Conservation (phyloP, 1,139 yeast species). For the Hansenula lynferdii region DNA sequence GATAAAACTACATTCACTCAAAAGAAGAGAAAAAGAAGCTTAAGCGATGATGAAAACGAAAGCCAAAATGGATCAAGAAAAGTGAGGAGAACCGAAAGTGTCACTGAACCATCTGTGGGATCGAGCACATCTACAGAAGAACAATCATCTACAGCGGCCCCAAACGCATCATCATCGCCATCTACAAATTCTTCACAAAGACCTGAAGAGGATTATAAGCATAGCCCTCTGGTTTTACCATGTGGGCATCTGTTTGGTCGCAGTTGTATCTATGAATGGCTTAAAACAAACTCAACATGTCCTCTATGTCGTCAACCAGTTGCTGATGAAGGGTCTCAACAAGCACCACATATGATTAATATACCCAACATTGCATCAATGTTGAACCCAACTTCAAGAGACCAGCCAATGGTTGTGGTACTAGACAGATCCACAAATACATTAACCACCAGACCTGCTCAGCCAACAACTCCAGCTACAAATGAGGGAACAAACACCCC, state of each 20-base stretch:
- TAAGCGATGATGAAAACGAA: neutral
- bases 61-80: neutral
- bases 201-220: slow-evolving; percentile 35
- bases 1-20: neutral
- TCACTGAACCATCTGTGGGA: neutral
- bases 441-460: slow-evolving; percentile 7
- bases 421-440: slow-evolving; percentile 18
- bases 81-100: neutral
- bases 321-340: slow-evolving; percentile 33
- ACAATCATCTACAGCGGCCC: neutral
- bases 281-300: slow-evolving; percentile 61
- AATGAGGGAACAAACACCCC: no score
- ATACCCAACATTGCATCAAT: slow-evolving; percentile 31
- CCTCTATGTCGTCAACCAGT: slow-evolving; percentile 66
- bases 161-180: neutral
- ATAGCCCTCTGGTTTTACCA: slow-evolving; percentile 67
- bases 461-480: neutral
- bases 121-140: no score
- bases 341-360: slow-evolving; percentile 24
- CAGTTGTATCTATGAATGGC: slow-evolving; percentile 74
- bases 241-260: slow-evolving; percentile 80
- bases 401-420: slow-evolving; percentile 21
- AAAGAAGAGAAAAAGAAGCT: neutral
- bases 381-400: slow-evolving; percentile 22
- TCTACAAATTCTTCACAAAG: neutral